Evolutionary conservation across 23 red algal species (phyloP).

Genomic region (Cyanidiococcus yangmingshanensis): DNA sequence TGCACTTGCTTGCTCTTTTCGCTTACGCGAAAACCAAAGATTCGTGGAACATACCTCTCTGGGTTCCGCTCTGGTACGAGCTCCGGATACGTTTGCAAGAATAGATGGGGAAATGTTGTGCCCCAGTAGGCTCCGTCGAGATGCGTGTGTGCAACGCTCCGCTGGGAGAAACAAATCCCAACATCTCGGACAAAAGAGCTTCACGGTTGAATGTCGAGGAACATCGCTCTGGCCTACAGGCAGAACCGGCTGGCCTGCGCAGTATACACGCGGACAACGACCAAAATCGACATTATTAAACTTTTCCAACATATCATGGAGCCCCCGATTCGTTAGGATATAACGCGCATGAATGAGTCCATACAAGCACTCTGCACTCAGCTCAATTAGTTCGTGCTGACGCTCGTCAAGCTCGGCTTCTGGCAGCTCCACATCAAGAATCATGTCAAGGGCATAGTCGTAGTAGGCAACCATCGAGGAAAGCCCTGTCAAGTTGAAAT

Average conservation of each 20-base stretch:
- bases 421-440: slow-evolving; percentile 94
- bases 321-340: slow-evolving; percentile 81
- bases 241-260: slow-evolving; percentile 76
- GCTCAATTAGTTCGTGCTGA: slow-evolving; percentile 88
- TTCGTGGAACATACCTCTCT: slow-evolving; percentile 70
- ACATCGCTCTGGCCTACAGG: slow-evolving; percentile 85
- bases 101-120: slow-evolving; percentile 95
- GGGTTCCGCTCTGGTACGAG: slow-evolving; percentile 65
- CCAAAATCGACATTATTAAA: slow-evolving; percentile 80
- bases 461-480: slow-evolving; percentile 92
- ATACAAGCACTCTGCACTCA: slow-evolving; percentile 84
- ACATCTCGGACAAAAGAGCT: slow-evolving; percentile 88
- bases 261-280: slow-evolving; percentile 86
- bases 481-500: slow-evolving; percentile 89
- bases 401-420: slow-evolving; percentile 87
- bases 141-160: slow-evolving; percentile 45
- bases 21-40: slow-evolving; percentile 87
- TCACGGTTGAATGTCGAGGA: slow-evolving; percentile 70
- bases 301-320: slow-evolving; percentile 91
- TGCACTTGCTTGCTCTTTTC: slow-evolving; percentile 42
- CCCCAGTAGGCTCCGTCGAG: slow-evolving; percentile 97
- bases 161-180: slow-evolving; percentile 91
- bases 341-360: slow-evolving; percentile 94
- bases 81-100: slow-evolving; percentile 76
- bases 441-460: slow-evolving; percentile 94